Conservation (phyloP, 257 asterid species). For the Perilla frutescens region DNA sequence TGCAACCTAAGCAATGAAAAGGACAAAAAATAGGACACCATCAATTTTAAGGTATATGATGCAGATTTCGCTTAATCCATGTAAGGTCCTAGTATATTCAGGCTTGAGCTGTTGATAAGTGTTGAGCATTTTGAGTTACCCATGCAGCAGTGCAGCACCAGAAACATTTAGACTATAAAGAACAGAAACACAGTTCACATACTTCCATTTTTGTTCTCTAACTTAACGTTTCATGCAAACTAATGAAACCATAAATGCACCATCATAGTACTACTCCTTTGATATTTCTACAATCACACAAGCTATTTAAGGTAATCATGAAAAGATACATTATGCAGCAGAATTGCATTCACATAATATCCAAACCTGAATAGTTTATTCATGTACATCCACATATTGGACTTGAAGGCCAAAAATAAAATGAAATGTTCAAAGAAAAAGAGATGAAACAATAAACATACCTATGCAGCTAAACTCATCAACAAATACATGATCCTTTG, state of each 20-base stretch:
- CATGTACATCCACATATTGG: slow-evolving; percentile 21
- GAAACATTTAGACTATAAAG: slow-evolving; percentile 3
- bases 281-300: not conserved
- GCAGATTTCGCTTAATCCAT: not conserved
- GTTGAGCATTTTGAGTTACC: not conserved
- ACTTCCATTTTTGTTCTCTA: slow-evolving; percentile 22
- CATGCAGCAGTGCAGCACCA: not conserved
- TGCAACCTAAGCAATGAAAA: slow-evolving; percentile 68
- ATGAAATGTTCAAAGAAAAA: slow-evolving; percentile 12
- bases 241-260: not conserved
- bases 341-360: not conserved
- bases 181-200: not conserved
- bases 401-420: not conserved
- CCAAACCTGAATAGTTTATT: not conserved
- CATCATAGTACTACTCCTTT: not conserved
- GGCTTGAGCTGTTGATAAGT: not conserved
- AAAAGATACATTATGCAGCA: not conserved
- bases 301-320: slow-evolving; percentile 11
- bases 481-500: slow-evolving; percentile 86
- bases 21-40: not conserved
- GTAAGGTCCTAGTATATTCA: not conserved
- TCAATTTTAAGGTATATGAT: not conserved
- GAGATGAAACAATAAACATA: slow-evolving; percentile 33
- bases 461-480: slow-evolving; percentile 99
- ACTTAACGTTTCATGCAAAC: not conserved